phyloP scores from a whole-genome alignment of 2,329 filamentous ascomycete genomes.

The Hymenoscyphus fraxineus region DNA sequence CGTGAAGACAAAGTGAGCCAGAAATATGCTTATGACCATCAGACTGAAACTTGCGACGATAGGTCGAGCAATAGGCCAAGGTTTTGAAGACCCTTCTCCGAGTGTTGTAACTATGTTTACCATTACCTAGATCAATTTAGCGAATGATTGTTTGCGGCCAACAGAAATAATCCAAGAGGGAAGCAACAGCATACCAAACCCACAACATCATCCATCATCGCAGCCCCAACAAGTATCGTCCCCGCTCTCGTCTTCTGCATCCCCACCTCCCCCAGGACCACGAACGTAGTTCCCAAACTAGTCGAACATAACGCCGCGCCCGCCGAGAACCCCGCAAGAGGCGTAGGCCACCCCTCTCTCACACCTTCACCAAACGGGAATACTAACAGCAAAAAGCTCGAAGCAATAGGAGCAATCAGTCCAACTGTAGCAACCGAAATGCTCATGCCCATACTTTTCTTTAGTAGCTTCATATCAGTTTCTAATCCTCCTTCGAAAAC shows the following conservation, averaged over 20 bases:
- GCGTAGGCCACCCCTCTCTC: constrained; percentile 20
- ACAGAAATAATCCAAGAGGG: neutral
- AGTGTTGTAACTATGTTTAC: constrained; percentile 3
- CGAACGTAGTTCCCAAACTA: constrained; percentile 68
- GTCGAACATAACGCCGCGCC: constrained; percentile 73
- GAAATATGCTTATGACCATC: constrained; percentile 17
- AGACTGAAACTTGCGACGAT: constrained; percentile 27
- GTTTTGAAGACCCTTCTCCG: constrained; percentile 1
- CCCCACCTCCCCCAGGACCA: constrained; percentile 58
- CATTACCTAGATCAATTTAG: neutral
- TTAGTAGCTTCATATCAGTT: constrained; percentile 39
- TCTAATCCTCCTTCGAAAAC: constrained; percentile 55
- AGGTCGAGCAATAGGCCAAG: constrained; percentile 17
- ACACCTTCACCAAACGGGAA: constrained; percentile 25
- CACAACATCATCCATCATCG: constrained; percentile 79
- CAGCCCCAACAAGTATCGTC: constrained; percentile 64
- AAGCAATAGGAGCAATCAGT: constrained; percentile 57
- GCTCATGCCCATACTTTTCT: constrained; percentile 58
- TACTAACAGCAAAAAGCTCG: constrained; percentile 52
- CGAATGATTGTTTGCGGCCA: neutral
- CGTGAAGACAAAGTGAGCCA: constrained; percentile 17
- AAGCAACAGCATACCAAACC: constrained; percentile 52
- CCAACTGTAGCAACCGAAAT: constrained; percentile 61
- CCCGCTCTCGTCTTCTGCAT: constrained; percentile 53
- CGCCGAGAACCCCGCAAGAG: constrained; percentile 56